These are phyloP conservation scores for Sophora flavescens DNA, from an alignment of 306 rosid species.

Conservation along the genomic window DNA sequence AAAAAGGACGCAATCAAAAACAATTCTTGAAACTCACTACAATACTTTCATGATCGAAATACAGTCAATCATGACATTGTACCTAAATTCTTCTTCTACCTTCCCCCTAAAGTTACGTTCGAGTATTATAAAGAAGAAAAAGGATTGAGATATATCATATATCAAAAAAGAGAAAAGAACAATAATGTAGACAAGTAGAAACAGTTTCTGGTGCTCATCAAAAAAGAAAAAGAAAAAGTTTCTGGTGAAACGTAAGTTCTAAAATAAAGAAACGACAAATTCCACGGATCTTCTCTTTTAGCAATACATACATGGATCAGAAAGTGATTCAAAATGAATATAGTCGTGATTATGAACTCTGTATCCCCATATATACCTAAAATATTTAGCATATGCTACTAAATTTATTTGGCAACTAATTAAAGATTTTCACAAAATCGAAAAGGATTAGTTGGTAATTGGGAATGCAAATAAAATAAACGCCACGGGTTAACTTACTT, in stretches of 20 bases:
- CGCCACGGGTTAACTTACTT: constrained; percentile 50
- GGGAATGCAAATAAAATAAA: neutral
- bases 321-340: neutral
- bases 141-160: too few relatives aligned
- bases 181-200: too few relatives aligned
- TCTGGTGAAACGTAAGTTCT: neutral
- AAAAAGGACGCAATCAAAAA: neutral
- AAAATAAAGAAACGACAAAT: neutral
- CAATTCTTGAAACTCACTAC: neutral
- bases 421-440: neutral
- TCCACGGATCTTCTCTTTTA: neutral
- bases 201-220: too few relatives aligned
- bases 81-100: too few relatives aligned
- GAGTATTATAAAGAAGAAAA: too few relatives aligned
- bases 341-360: neutral
- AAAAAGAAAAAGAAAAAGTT: too few relatives aligned
- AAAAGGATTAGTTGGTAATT: too few relatives aligned
- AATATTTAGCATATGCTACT: neutral
- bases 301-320: neutral
- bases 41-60: neutral
- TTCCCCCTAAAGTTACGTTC: too few relatives aligned
- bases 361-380: neutral
- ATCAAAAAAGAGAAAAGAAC: too few relatives aligned
- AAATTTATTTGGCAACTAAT: neutral
- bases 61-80: neutral